Percentiles rank a stretch among this genome's conserved stretches.
Evolutionary conservation across 2,329 filamentous ascomycete species (phyloP).

Genomic region (Cladosporium halotolerans): DNA sequence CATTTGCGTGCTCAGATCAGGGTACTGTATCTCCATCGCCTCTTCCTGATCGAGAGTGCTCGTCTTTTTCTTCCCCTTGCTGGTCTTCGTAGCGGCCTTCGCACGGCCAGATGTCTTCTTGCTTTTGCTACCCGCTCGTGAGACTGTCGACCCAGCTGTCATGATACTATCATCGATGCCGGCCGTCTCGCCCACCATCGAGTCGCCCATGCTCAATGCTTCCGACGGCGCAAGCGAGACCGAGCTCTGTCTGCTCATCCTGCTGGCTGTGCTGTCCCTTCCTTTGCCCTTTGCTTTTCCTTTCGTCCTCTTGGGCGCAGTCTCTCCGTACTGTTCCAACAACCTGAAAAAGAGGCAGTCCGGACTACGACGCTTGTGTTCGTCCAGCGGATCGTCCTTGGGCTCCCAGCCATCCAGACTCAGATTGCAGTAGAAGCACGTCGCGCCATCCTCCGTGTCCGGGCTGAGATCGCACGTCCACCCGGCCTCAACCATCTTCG

Average conservation of each 20-base stretch:
- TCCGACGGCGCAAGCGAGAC: slow-evolving; percentile 22
- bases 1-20: slow-evolving; percentile 16
- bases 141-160: slow-evolving; percentile 26
- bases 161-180: slow-evolving; percentile 53
- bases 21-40: slow-evolving; percentile 16
- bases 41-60: slow-evolving; percentile 10
- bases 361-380: slow-evolving; percentile 74
- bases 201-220: slow-evolving; percentile 17
- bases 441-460: slow-evolving; percentile 74
- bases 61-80: slow-evolving; percentile 30
- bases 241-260: slow-evolving; percentile 47
- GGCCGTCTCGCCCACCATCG: slow-evolving; percentile 18
- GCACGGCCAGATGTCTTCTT: slow-evolving; percentile 34
- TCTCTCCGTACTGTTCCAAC: slow-evolving; percentile 38
- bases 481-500: slow-evolving; percentile 86
- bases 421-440: slow-evolving; percentile 83
- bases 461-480: slow-evolving; percentile 87
- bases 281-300: slow-evolving; percentile 26
- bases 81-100: slow-evolving; percentile 33
- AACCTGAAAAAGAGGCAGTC: slow-evolving; percentile 79
- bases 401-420: slow-evolving; percentile 93
- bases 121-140: slow-evolving; percentile 24
- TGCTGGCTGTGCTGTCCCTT: slow-evolving; percentile 48
- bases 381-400: slow-evolving; percentile 83
- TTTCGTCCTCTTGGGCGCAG: slow-evolving; percentile 15